Conservation (phyloP, 768 basidiomycete genomes). For the Hortiboletus campestris region DNA sequence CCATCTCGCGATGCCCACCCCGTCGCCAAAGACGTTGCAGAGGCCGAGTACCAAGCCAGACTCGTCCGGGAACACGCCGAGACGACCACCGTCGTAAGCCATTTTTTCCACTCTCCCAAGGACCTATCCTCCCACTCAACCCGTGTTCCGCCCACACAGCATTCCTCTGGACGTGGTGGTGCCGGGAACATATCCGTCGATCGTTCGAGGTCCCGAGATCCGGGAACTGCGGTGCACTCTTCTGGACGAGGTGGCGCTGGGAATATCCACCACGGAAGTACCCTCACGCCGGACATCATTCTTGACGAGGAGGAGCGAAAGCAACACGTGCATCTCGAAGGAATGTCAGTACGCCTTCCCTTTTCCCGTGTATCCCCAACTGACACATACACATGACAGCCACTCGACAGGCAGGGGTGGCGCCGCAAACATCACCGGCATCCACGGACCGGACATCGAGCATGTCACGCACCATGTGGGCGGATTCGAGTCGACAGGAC, state of each 20-base stretch:
- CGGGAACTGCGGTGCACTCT: slow-evolving; percentile 38
- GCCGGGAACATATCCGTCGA: slow-evolving; percentile 56
- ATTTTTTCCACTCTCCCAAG: neutral
- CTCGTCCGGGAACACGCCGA: slow-evolving; percentile 30
- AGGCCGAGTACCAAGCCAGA: slow-evolving; percentile 24
- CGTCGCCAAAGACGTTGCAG: slow-evolving; percentile 26
- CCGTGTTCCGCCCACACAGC: slow-evolving; percentile 26
- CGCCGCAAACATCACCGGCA: slow-evolving; percentile 52
- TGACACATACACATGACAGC: slow-evolving; percentile 31
- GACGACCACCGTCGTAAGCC: slow-evolving; percentile 35
- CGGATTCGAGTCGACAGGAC: slow-evolving; percentile 45
- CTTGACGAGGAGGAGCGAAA: slow-evolving; percentile 37
- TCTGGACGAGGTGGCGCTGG: slow-evolving; percentile 65
- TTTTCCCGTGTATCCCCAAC: neutral
- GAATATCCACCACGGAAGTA: slow-evolving; percentile 44
- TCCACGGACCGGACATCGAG: slow-evolving; percentile 40
- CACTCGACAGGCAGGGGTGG: slow-evolving; percentile 73
- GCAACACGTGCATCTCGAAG: slow-evolving; percentile 31
- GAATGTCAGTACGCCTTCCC: slow-evolving; percentile 39
- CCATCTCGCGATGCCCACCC: slow-evolving; percentile 47
- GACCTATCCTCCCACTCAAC: neutral
- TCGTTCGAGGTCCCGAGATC: slow-evolving; percentile 50
- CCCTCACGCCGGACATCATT: slow-evolving; percentile 11
- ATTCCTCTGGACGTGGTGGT: slow-evolving; percentile 67
- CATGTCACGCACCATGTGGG: slow-evolving; percentile 19